phyloP scores from a whole-genome alignment of 2,329 filamentous ascomycete species.

The Paraconiothyrium sp. region DNA sequence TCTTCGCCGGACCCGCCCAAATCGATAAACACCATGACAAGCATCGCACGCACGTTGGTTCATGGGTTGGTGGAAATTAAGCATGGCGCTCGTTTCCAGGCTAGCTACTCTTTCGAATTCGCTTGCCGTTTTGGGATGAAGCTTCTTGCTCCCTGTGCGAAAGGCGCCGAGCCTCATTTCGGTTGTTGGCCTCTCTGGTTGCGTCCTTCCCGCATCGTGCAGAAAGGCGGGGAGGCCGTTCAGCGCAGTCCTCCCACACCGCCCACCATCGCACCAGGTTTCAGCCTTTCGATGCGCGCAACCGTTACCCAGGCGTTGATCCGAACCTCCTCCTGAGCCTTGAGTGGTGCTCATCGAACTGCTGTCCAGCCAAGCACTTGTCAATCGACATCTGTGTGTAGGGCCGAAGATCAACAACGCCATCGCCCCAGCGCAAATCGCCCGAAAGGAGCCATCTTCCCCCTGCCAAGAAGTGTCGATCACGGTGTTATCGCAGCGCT shows the following conservation, averaged over 20 bases:
- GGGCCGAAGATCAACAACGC: conserved; percentile 5
- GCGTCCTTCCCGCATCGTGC: conserved; percentile 6
- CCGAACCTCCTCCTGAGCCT: neutral
- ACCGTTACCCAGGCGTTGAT: conserved; percentile 9
- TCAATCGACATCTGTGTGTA: neutral
- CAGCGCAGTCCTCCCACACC: conserved; percentile 1
- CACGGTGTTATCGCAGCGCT: conserved; percentile 17
- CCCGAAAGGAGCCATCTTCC: conserved; percentile 17
- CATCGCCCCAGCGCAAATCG: conserved; percentile 16
- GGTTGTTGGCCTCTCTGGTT: conserved; percentile 23
- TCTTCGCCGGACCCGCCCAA: conserved; percentile 22
- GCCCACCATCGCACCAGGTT: conserved; percentile 5
- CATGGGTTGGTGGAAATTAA: conserved; percentile 29
- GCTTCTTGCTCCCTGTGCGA: conserved; percentile 19
- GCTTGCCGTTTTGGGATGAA: conserved; percentile 20
- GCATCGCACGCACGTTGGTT: conserved; percentile 19
- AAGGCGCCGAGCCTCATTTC: conserved; percentile 34
- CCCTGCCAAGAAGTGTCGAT: conserved; percentile 23
- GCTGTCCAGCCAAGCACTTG: neutral
- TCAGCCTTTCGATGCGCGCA: conserved; percentile 11
- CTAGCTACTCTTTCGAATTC: conserved; percentile 19
- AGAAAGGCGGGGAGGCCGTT: conserved; percentile 18
- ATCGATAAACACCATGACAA: conserved; percentile 26
- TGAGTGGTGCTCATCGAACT: neutral
- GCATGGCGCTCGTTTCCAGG: conserved; percentile 21